These are phyloP conservation scores for Hyphodiscus hymeniophilus DNA, from an alignment of 495 filamentous ascomycete species.

Conservation along the genomic window DNA sequence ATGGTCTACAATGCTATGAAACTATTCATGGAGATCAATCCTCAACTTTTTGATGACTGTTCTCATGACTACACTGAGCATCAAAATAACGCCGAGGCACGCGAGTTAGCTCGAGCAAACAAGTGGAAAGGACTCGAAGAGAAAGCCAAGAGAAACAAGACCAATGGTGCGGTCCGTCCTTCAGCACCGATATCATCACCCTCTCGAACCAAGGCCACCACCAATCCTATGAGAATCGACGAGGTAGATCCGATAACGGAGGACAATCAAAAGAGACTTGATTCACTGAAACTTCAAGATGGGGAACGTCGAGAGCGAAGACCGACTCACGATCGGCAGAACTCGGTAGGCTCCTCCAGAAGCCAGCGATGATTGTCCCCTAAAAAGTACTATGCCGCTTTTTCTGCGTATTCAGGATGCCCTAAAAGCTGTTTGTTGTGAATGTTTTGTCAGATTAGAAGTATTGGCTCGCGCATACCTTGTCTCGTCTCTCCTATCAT, in stretches of 20 bases:
- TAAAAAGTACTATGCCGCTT: conserved; percentile 17
- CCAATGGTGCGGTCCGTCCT: conserved; percentile 27
- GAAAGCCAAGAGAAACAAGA: conserved; percentile 56
- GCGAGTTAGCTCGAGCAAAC: conserved; percentile 64
- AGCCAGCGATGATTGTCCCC: conserved; percentile 26
- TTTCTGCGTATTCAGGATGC: conserved; percentile 19
- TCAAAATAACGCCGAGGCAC: conserved; percentile 76
- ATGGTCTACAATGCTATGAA: conserved; percentile 99
- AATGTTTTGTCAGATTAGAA: conserved; percentile 16
- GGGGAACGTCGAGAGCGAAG: conserved; percentile 23
- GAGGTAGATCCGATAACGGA: conserved; percentile 51
- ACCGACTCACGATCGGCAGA: conserved; percentile 39
- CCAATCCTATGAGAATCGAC: conserved; percentile 52
- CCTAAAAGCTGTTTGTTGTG: conserved; percentile 10
- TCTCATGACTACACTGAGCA: conserved; percentile 97
- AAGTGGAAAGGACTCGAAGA: conserved; percentile 84
- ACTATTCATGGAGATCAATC: conserved; percentile 99
- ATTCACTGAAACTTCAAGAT: conserved; percentile 69
- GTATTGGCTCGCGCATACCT: conserved; percentile 20
- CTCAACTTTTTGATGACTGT: conserved; percentile 96
- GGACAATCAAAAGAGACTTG: conserved; percentile 75
- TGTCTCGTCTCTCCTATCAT: conserved; percentile 10
- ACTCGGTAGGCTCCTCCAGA: conserved; percentile 27
- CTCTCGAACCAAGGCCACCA: conserved; percentile 32
- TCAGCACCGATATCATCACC: conserved; percentile 27